phyloP scores from a whole-genome alignment of 2,329 filamentous ascomycete genomes.

The Drechslerella stenobrocha region DNA sequence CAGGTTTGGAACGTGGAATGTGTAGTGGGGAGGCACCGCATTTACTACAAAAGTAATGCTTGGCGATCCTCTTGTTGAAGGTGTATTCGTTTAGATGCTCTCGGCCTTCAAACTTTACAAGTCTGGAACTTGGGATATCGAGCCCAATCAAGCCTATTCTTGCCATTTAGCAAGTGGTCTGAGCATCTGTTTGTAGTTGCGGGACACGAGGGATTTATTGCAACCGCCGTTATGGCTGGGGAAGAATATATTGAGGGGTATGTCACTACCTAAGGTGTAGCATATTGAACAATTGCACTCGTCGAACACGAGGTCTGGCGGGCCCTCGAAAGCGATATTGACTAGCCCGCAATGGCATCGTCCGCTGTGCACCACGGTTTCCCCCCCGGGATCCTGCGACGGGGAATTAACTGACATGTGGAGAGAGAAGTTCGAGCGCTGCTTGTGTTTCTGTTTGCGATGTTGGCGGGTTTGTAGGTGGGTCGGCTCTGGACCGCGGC shows the following conservation, averaged over 20 bases:
- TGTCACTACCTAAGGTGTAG: constrained; percentile 41
- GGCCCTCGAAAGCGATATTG: constrained; percentile 41
- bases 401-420: constrained; percentile 22
- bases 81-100: constrained; percentile 41
- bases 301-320: constrained; percentile 40
- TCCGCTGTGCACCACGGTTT: constrained; percentile 41
- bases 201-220: constrained; percentile 17
- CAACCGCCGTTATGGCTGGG: no score
- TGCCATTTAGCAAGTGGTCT: constrained; percentile 10
- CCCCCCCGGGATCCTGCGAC: constrained; percentile 15
- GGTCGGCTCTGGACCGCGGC: background rate
- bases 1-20: constrained; percentile 37
- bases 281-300: constrained; percentile 48
- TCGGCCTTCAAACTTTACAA: constrained; percentile 46
- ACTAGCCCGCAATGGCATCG: constrained; percentile 45
- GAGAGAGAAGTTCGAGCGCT: constrained; percentile 1
- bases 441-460: no score
- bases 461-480: background rate
- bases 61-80: constrained; percentile 45
- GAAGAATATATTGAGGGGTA: no score
- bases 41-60: constrained; percentile 28
- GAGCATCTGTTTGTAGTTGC: background rate
- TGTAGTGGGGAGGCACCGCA: constrained; percentile 41
- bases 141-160: constrained; percentile 47
- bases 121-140: constrained; percentile 45